Evolutionary conservation across 179 eudicot genomes (phyloP).

Genomic region (Beta corolliflora): DNA sequence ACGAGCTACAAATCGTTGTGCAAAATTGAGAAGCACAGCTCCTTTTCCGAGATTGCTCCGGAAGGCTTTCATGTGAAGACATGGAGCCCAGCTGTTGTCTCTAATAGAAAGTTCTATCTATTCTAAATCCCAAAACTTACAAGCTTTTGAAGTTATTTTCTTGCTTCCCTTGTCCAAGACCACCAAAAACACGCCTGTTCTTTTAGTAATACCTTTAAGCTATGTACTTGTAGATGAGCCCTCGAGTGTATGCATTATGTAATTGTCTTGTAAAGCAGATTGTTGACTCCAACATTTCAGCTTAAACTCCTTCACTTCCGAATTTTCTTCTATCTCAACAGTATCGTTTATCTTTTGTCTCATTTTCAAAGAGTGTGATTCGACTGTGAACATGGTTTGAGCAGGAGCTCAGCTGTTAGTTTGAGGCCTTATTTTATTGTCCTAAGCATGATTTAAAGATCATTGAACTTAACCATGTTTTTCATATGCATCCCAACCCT

Average conservation of each 20-base stretch:
- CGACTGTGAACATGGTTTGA: neutral
- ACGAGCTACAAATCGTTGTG: constrained; percentile 1
- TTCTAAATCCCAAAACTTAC: neutral
- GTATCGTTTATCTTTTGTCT: neutral
- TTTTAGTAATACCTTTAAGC: neutral
- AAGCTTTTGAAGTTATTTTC: neutral
- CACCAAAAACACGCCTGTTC: too few species aligned
- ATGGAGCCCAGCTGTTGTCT: neutral
- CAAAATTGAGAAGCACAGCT: neutral
- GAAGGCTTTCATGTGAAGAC: neutral
- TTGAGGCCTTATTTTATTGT: neutral
- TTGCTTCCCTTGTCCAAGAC: too few species aligned
- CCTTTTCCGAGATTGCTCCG: neutral
- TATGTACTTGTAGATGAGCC: neutral
- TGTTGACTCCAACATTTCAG: neutral
- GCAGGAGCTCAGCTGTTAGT: neutral
- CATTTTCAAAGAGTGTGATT: neutral
- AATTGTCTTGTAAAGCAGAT: neutral
- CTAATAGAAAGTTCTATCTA: neutral
- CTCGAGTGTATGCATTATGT: neutral
- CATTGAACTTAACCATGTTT: neutral
- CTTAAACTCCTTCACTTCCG: constrained; percentile 1
- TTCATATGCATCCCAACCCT: neutral
- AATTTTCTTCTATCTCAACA: neutral
- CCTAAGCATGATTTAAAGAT: neutral